A percentile compares a stretch with the other conserved stretches of the same genome.
phyloP scores from a whole-genome alignment of 768 basidiomycete genomes.

The Xerocomellus chrysenteron region DNA sequence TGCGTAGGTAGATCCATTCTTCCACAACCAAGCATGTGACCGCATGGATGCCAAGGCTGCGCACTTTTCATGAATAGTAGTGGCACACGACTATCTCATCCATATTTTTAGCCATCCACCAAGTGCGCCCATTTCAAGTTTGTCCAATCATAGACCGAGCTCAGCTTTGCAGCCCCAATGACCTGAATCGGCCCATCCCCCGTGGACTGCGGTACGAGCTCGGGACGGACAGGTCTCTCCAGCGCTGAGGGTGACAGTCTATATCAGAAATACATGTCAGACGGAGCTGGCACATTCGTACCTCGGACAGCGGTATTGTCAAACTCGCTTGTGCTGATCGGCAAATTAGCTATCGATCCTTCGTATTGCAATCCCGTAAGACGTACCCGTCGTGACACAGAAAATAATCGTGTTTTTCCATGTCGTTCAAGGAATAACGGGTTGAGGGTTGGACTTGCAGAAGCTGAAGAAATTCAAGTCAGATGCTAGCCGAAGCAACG shows the following conservation, averaged over 20 bases:
- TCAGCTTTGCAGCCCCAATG: conserved; percentile 11
- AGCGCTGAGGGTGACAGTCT: conserved; percentile 10
- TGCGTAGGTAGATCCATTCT: conserved; percentile 8
- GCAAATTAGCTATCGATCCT: conserved; percentile 2
- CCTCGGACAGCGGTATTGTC: conserved; percentile 18
- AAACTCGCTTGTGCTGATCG: conserved; percentile 25
- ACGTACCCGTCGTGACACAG: conserved; percentile 20
- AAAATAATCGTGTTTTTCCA: conserved; percentile 29
- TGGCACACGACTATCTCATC: background rate
- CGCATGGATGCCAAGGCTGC: no score
- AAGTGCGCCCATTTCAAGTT: conserved; percentile 13
- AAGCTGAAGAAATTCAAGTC: conserved; percentile 16
- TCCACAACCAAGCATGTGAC: no score
- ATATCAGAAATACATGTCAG: conserved; percentile 11
- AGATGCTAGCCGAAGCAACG: background rate
- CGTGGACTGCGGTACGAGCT: conserved; percentile 19
- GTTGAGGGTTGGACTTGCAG: conserved; percentile 7
- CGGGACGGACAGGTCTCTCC: conserved; percentile 15
- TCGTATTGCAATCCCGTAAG: background rate
- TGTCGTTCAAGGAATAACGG: conserved; percentile 20
- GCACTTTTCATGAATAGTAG: no score
- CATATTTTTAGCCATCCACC: conserved; percentile 9
- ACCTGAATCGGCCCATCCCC: background rate
- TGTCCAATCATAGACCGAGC: conserved; percentile 17
- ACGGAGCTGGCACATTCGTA: conserved; percentile 4